Percentiles rank a stretch among this genome's conserved stretches.
phyloP scores from a whole-genome alignment of 306 rosid species.

The Dalbergia cochinchinensis region DNA sequence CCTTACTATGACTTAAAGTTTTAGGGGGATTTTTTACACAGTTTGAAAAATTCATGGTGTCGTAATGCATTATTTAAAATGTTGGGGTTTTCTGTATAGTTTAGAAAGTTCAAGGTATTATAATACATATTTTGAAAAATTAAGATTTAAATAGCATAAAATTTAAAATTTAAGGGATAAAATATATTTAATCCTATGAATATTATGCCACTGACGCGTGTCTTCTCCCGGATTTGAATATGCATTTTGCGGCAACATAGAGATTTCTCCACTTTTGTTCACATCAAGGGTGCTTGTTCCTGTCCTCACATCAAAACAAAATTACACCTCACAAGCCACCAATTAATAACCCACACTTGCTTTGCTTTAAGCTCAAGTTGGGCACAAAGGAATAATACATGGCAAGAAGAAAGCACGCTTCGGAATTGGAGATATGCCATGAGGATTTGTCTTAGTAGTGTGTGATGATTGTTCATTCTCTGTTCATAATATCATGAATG shows the following conservation, averaged over 20 bases:
- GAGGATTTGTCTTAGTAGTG: slow-evolving; percentile 25
- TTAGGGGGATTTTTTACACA: too few species aligned
- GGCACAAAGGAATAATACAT: slow-evolving; percentile 43
- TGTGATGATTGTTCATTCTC: slow-evolving; percentile 34
- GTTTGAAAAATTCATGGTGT: too few species aligned
- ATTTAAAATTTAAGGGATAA: too few species aligned
- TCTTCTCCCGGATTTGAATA: neutral
- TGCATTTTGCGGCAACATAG: neutral
- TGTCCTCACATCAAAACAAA: slow-evolving; percentile 30
- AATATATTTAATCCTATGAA: too few species aligned
- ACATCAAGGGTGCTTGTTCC: slow-evolving; percentile 30
- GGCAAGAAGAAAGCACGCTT: neutral
- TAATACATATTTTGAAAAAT: too few species aligned
- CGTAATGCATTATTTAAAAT: too few species aligned
- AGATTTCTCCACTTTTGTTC: neutral
- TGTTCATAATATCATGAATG: neutral
- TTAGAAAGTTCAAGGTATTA: too few species aligned
- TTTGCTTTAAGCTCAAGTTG: slow-evolving; percentile 50
- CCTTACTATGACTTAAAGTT: too few species aligned
- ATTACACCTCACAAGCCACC: slow-evolving; percentile 38
- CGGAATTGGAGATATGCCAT: slow-evolving; percentile 5
- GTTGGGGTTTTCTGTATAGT: too few species aligned
- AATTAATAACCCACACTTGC: slow-evolving; percentile 29
- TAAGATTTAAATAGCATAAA: too few species aligned
- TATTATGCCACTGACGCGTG: neutral